These are phyloP conservation scores for sorghum (Sorghum bicolor) DNA, from an alignment of 176 grass and related monocot species.

Conservation along the genomic window DNA sequence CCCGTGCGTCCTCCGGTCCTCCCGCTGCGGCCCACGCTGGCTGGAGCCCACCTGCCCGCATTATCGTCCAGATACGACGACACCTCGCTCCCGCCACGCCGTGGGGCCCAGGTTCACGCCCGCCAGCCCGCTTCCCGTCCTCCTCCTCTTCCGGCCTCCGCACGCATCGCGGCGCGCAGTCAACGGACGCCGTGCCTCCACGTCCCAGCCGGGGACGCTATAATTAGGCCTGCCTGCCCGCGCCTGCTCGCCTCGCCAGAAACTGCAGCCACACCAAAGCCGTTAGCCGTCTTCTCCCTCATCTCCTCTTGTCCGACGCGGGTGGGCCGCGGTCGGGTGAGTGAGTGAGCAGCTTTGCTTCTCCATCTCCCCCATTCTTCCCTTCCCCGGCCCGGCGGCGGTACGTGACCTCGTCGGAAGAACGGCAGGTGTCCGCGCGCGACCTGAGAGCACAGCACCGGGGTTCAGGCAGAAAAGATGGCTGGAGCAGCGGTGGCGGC, in stretches of 20 bases:
- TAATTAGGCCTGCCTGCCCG: conserved; percentile 4
- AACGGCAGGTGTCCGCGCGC: background rate
- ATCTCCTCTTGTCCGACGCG: background rate
- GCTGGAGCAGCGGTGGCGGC: conserved; percentile 9
- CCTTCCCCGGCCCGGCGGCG: background rate
- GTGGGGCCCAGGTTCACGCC: conserved; percentile 39
- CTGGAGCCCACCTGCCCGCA: background rate
- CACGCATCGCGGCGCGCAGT: background rate
- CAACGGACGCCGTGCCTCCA: background rate
- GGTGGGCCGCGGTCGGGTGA: background rate
- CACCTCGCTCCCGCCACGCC: background rate
- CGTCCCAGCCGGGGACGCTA: background rate
- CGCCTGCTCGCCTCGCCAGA: background rate
- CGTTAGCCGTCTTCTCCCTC: background rate
- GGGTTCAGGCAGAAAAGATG: background rate
- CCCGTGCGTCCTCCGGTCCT: background rate
- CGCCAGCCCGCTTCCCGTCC: background rate
- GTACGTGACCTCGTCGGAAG: background rate
- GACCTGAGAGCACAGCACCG: conserved; percentile 45
- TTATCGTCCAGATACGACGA: conserved; percentile 47
- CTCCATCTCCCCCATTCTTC: background rate
- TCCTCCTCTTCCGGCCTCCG: background rate
- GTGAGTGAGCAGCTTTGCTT: background rate
- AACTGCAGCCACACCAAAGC: background rate
- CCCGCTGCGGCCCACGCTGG: background rate